Evolutionary conservation across 768 basidiomycete species (phyloP), one percentile per base, ranked within the genome.

Genomic region (Mycena sanguinolenta): DNA sequence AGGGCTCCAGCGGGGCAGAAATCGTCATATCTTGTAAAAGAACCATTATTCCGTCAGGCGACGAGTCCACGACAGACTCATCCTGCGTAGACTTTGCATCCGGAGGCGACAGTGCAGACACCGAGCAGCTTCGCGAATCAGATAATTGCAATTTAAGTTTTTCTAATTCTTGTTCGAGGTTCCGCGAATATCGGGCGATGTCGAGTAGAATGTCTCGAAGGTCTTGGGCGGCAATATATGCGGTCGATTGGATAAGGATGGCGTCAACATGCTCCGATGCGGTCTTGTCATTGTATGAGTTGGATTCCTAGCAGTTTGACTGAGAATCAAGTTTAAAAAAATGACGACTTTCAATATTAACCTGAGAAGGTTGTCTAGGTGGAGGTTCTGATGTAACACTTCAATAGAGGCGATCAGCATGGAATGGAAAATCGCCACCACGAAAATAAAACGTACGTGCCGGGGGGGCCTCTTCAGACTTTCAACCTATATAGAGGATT

Each of bases 241-340:
- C 72, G 2, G 72, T 73, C 13, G 72, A 73, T 34, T 73, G 53
- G 9, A 63, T 19, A 6, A 73, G 54, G 39, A 73, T 69, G 16
- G 64, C 13, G 30, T 70, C 68, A 28, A 73, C 80, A 82, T 83
- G 72, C 59, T 85, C 84, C 80, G 85, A 83, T 4, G 85, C 85
- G 4, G 83, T 82, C 73, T 85, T 84, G 54, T 82, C 77, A 70
- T 44, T 36, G 32, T 50, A 58, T 25, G 28, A n/a, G 17, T 63
- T 62, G 25, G 67, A 32, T 13, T 69, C 49, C 58, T 57, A 19
- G 17, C 36, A 27, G 13, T 50, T 19, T 12, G n/a, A n/a, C n/a
- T n/a, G n/a, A n/a, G n/a, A 25, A 54, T 16, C 23, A 9, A 19
- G 19, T 42, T 13, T 7, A 50, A 3, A 21, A 52, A 36, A 62